These are phyloP conservation scores for Globisporangium alternatum DNA, from an alignment of 352 stramenopile genomes.

Conservation along the genomic window DNA sequence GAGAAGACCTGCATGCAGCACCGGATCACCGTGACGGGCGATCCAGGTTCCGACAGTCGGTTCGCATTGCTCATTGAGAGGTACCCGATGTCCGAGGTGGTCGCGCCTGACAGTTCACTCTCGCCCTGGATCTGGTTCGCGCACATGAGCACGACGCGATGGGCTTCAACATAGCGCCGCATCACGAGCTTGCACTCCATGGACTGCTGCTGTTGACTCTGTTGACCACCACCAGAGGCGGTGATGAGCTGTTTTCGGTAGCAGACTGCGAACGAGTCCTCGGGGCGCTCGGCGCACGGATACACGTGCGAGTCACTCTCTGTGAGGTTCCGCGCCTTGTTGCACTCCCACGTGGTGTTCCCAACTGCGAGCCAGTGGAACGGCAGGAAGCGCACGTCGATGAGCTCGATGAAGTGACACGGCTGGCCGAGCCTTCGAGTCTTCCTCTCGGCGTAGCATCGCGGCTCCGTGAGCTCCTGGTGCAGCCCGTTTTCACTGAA, in stretches of 20 bases:
- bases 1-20: constrained; percentile 10
- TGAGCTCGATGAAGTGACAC: constrained; percentile 9
- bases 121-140: constrained; percentile 31
- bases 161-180: constrained; percentile 30
- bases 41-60: neutral
- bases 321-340: neutral
- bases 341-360: constrained; percentile 3
- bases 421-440: neutral
- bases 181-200: constrained; percentile 31
- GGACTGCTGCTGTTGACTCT: neutral
- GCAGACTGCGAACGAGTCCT: constrained; percentile 8
- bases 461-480: constrained; percentile 8
- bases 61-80: neutral
- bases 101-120: constrained; percentile 24
- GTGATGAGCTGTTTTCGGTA: neutral
- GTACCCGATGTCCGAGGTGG: constrained; percentile 31
- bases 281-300: neutral
- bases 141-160: constrained; percentile 31
- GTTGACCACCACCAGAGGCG: neutral
- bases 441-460: constrained; percentile 11
- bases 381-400: constrained; percentile 3
- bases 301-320: neutral
- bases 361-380: constrained; percentile 3
- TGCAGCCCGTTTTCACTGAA: constrained; percentile 14
- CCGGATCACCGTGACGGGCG: neutral